Evolutionary conservation across 2,329 filamentous ascomycete genomes (phyloP), one percentile per base, ranked within the genome.

Genomic region (Epichloe coenophiala): DNA sequence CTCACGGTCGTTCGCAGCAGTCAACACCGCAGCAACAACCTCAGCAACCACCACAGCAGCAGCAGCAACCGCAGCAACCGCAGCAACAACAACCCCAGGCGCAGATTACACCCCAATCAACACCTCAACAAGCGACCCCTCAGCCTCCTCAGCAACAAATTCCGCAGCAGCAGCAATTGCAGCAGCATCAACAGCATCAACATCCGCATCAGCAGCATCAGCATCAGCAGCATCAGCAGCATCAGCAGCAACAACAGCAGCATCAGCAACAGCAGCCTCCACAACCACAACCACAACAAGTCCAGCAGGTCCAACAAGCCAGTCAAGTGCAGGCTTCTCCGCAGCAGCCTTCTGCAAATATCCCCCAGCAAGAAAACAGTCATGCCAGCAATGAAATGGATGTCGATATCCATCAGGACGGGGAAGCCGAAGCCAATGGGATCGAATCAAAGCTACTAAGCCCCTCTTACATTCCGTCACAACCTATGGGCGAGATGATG

Each of bases 401-500:
- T 7, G 68, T 77, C 48, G 75, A 77, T 50, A 71, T 67, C 41
- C 70, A 72, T 37, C 67, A 66, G 13, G 76, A 76, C 27, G 70
- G 61, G 5, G 74, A 76, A 36, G 70, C 68, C 4, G 66, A 68
- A 33, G 62, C 66, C n/a, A 66, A 66, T 49, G 68, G 68, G 15
- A 55, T 74, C 36, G 73, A 75, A 11, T 64, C 68, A 27, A 78
- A 75, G 59, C 60, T 76, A 42, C 60, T 74, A 7, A 72, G 72
- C 23, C 63, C 70, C 2, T 73, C 74, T 3, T 79, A 74, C 55
- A 68, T 77, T 9, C 74, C 74, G 0, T 67, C 72, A 3, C 68
- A 75, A 41, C 77, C 78, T 4, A 73, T 80, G 73, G 78, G 78
- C 1, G 63, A 68, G 21, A 74, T 76, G 68, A 81, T 81, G 78